phyloP scores from a whole-genome alignment of 176 grass and related monocot species.

The Lolium multiflorum region DNA sequence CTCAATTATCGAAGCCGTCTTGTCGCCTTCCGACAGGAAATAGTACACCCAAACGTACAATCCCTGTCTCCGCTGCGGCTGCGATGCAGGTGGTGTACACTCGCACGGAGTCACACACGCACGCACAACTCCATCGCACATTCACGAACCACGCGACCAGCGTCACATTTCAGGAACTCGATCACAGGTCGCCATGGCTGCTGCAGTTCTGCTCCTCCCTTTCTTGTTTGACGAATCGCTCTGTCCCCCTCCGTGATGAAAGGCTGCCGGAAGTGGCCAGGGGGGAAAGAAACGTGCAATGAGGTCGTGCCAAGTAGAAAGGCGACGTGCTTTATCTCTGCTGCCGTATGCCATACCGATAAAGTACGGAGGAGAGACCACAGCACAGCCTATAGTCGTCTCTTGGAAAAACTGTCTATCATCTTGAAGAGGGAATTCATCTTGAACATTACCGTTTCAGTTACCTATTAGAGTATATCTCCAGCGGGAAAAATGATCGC shows the following conservation, averaged over 20 bases:
- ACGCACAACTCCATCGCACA: neutral
- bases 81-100: neutral
- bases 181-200: conserved; percentile 6
- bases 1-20: neutral
- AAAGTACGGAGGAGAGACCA: neutral
- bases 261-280: neutral
- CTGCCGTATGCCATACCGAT: neutral
- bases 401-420: neutral
- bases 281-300: neutral
- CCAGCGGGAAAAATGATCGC: no score
- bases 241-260: neutral
- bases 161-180: neutral
- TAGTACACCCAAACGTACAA: neutral
- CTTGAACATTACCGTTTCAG: neutral
- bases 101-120: neutral
- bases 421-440: no score
- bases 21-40: neutral
- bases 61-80: neutral
- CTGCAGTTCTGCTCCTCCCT: neutral
- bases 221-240: conserved; percentile 6
- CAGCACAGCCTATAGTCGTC: neutral
- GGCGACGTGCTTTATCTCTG: conserved; percentile 25
- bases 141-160: neutral
- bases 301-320: conserved; percentile 21
- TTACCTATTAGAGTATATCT: no score